phyloP scores from a whole-genome alignment of 768 basidiomycete genomes.

The Psilocybe cubensis region DNA sequence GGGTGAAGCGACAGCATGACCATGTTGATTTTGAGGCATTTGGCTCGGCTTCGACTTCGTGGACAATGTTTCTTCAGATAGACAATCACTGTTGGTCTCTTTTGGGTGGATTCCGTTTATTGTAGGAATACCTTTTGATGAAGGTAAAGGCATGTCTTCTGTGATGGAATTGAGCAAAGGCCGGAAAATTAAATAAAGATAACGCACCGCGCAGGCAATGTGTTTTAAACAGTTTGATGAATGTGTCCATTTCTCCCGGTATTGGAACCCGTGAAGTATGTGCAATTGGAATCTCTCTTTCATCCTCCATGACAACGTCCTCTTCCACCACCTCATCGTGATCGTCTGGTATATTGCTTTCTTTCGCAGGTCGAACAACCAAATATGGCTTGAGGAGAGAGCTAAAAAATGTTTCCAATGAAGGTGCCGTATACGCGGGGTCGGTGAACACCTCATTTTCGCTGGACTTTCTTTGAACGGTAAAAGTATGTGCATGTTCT shows the following conservation, averaged over 20 bases:
- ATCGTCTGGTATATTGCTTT: conserved; percentile 3
- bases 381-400: conserved; percentile 46
- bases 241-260: conserved; percentile 57
- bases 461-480: conserved; percentile 10
- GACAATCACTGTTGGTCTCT: conserved; percentile 2
- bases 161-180: background rate
- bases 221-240: conserved; percentile 67
- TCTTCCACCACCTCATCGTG: conserved; percentile 35
- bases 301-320: conserved; percentile 50
- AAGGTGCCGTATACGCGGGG: conserved; percentile 78
- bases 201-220: conserved; percentile 45
- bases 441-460: conserved; percentile 56
- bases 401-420: conserved; percentile 73
- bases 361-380: conserved; percentile 24
- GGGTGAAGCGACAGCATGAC: background rate
- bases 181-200: background rate
- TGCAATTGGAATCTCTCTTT: conserved; percentile 17
- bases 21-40: conserved; percentile 2
- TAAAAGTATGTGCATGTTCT: conserved; percentile 21
- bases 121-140: background rate
- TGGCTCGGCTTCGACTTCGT: conserved; percentile 4
- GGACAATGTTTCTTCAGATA: background rate
- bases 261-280: conserved; percentile 40
- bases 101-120: background rate
- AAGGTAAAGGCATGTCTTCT: background rate